Conservation (phyloP, 495 filamentous ascomycete genomes). For the Talaromyces adpressus region DNA sequence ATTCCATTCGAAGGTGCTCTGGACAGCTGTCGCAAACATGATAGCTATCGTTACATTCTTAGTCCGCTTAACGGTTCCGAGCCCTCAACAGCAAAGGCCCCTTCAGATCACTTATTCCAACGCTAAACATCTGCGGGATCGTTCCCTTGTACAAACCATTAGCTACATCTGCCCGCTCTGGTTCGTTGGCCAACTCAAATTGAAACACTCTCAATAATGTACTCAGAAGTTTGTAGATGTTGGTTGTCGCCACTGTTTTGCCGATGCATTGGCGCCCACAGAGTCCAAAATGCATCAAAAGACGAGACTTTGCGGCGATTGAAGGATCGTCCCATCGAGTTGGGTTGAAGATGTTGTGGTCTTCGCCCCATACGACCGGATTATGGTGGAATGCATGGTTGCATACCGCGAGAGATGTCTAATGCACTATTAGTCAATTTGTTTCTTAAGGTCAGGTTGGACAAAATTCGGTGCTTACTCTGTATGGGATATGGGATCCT, state of each 20-base stretch:
- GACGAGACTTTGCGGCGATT: background rate
- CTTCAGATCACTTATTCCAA: background rate
- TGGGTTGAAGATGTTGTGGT: background rate
- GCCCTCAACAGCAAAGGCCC: background rate
- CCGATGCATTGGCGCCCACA: background rate
- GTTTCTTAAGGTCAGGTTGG: background rate
- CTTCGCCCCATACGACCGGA: background rate
- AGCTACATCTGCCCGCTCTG: background rate
- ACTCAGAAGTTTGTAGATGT: background rate
- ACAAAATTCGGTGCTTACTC: background rate
- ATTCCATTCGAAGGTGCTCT: too few relatives aligned
- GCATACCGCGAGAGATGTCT: background rate
- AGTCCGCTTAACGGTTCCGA: background rate
- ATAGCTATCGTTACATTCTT: too few relatives aligned
- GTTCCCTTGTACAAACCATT: background rate
- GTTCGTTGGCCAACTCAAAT: background rate
- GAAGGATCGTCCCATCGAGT: background rate
- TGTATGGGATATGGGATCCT: background rate
- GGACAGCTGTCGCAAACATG: too few relatives aligned
- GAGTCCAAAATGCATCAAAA: background rate
- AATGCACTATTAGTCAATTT: background rate
- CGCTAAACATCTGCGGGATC: background rate
- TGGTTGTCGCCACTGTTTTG: background rate
- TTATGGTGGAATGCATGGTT: conserved; percentile 2
- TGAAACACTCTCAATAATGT: background rate